Percentiles rank a stretch among this genome's conserved stretches.
These are phyloP conservation scores for Ambrosia trifida DNA, from an alignment of 129 eudicot genomes.

Conservation along the genomic window DNA sequence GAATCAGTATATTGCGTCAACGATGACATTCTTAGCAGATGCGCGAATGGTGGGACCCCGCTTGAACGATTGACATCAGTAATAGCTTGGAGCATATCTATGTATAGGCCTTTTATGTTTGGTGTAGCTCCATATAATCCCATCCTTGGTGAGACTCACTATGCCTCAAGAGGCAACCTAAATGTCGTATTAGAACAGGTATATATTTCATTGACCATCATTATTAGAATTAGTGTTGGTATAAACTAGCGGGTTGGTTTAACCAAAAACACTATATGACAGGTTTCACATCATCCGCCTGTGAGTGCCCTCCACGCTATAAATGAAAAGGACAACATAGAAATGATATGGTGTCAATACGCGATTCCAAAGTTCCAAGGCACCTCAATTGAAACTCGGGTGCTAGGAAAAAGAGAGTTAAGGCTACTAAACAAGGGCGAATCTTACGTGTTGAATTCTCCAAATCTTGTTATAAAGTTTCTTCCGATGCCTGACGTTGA, in stretches of 20 bases:
- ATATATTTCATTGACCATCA: background rate
- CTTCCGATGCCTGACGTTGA: slow-evolving; percentile 72
- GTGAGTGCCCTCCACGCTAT: slow-evolving; percentile 88
- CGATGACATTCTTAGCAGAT: slow-evolving; percentile 55
- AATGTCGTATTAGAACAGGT: slow-evolving; percentile 94
- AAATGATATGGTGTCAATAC: slow-evolving; percentile 74
- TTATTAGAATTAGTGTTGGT: background rate
- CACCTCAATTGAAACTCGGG: slow-evolving; percentile 58
- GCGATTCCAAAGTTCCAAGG: slow-evolving; percentile 76
- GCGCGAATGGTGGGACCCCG: slow-evolving; percentile 50
- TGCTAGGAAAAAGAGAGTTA: slow-evolving; percentile 57
- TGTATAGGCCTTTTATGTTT: slow-evolving; percentile 66
- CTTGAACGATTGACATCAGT: slow-evolving; percentile 59
- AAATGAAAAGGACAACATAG: slow-evolving; percentile 58
- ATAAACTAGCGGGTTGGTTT: background rate
- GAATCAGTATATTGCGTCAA: slow-evolving; percentile 64
- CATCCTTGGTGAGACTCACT: slow-evolving; percentile 93
- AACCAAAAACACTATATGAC: background rate
- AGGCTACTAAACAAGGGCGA: slow-evolving; percentile 59
- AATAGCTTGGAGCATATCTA: slow-evolving; percentile 88
- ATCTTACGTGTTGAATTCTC: slow-evolving; percentile 70
- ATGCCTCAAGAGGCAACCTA: slow-evolving; percentile 64
- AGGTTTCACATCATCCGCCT: slow-evolving; percentile 99
- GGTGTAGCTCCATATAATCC: slow-evolving; percentile 90
- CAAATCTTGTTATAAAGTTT: slow-evolving; percentile 71